A percentile compares a stretch with the other conserved stretches of the same genome.
Evolutionary conservation across 306 rosid genomes (phyloP).

Genomic region (Trichosanthes truncata): DNA sequence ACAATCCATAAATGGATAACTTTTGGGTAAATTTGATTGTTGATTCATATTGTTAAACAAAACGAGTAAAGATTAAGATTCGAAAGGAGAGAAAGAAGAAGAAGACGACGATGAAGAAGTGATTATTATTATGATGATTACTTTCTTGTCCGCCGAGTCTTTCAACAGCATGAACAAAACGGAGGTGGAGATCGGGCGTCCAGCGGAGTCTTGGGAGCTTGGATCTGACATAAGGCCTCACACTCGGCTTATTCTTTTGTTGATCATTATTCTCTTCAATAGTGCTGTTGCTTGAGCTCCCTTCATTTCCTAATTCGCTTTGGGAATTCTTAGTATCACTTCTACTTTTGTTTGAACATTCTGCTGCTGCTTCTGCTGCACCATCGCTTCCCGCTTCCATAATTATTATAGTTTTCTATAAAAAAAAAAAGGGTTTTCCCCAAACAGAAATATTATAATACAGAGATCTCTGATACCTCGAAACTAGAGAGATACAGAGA

Average conservation of each 20-base stretch:
- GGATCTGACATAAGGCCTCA: slow-evolving; percentile 91
- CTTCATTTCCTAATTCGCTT: slow-evolving; percentile 1
- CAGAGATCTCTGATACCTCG: not conserved
- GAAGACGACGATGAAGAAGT: not conserved
- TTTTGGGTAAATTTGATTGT: no score
- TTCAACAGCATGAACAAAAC: slow-evolving; percentile 80
- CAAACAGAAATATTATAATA: no score
- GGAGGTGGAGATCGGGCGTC: slow-evolving; percentile 90
- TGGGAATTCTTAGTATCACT: not conserved
- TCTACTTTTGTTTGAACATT: slow-evolving; percentile 4
- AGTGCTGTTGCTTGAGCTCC: slow-evolving; percentile 82
- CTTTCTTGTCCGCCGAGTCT: slow-evolving; percentile 97
- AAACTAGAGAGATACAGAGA: not conserved
- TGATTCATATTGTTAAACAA: no score
- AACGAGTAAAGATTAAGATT: not conserved
- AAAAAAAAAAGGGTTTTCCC: not conserved
- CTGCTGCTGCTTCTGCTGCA: not conserved
- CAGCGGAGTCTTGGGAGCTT: slow-evolving; percentile 83
- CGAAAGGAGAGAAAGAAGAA: not conserved
- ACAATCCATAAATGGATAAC: no score
- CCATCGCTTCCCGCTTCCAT: not conserved
- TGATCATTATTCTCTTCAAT: slow-evolving; percentile 54
- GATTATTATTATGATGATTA: slow-evolving; percentile 19
- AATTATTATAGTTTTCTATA: no score
- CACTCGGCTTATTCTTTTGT: slow-evolving; percentile 33